These are phyloP conservation scores for Euryodendron excelsum DNA, from an alignment of 148 eudicot genomes.

Conservation along the genomic window DNA sequence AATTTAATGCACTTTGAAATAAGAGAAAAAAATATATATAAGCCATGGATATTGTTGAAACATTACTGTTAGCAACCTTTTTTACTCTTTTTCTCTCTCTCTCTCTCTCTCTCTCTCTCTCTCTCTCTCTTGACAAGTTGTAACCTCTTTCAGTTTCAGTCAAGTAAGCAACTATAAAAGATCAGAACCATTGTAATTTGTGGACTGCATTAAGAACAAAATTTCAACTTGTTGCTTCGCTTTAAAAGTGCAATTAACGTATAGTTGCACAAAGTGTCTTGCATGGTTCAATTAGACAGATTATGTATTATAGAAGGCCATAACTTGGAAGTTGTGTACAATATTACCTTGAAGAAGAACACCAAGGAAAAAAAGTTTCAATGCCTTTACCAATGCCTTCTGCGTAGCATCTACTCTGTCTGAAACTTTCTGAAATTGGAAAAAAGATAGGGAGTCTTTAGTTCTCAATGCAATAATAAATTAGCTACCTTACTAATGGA, in stretches of 20 bases:
- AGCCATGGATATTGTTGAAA: too few species aligned
- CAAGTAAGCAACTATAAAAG: not conserved
- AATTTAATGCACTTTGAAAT: too few species aligned
- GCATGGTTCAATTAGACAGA: not conserved
- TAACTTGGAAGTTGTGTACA: not conserved
- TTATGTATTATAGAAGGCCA: not conserved
- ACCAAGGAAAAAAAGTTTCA: slow-evolving; percentile 68
- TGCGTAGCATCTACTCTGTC: slow-evolving; percentile 62
- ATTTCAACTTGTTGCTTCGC: not conserved
- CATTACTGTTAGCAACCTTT: too few species aligned
- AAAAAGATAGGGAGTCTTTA: slow-evolving; percentile 2
- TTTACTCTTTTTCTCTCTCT: not conserved
- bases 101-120: too few species aligned
- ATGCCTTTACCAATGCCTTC: slow-evolving; percentile 52
- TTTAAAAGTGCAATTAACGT: too few species aligned
- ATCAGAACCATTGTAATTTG: not conserved
- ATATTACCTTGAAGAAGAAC: slow-evolving; percentile 77
- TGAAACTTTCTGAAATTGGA: slow-evolving; percentile 54
- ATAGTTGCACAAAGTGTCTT: not conserved
- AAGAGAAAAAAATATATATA: too few species aligned
- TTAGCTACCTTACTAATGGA: not conserved
- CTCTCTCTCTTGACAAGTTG: too few species aligned
- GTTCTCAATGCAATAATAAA: not conserved
- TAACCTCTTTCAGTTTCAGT: too few species aligned
- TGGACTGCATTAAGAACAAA: not conserved